Evolutionary conservation across 129 eudicot genomes (phyloP).

Genomic region (Apium graveolens): DNA sequence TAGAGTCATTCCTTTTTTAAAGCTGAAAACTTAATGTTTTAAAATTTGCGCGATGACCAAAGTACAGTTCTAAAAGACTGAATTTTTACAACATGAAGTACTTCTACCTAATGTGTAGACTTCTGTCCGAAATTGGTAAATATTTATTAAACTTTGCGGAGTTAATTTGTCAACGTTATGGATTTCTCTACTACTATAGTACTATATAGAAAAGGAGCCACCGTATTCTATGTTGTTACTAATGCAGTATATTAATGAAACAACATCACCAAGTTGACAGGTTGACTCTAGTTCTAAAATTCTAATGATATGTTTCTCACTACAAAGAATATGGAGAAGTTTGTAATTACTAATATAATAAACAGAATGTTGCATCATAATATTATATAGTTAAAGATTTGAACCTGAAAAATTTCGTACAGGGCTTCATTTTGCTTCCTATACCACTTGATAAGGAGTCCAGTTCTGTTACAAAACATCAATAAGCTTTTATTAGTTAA

Average conservation of each 20-base stretch:
- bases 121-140: too few relatives aligned
- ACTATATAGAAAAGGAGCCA: neutral
- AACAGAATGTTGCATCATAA: conserved; percentile 12
- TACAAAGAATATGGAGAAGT: neutral
- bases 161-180: neutral
- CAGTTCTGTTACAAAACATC: conserved; percentile 82
- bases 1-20: neutral
- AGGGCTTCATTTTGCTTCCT: conserved; percentile 99
- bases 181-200: neutral
- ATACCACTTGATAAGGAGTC: conserved; percentile 63
- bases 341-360: neutral
- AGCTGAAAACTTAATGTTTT: too few relatives aligned
- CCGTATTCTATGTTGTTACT: neutral
- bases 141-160: neutral
- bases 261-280: neutral
- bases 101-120: neutral
- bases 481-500: conserved; percentile 50
- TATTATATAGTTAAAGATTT: conserved; percentile 25
- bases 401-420: conserved; percentile 99
- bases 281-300: neutral
- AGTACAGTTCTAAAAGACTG: neutral
- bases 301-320: neutral
- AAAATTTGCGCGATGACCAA: too few relatives aligned
- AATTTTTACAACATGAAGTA: neutral
- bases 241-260: neutral